Evolutionary conservation across 108 stramenopile genomes (phyloP), one percentile per base, ranked within the genome.

Genomic region (Pseudonitzschia multiseries): DNA sequence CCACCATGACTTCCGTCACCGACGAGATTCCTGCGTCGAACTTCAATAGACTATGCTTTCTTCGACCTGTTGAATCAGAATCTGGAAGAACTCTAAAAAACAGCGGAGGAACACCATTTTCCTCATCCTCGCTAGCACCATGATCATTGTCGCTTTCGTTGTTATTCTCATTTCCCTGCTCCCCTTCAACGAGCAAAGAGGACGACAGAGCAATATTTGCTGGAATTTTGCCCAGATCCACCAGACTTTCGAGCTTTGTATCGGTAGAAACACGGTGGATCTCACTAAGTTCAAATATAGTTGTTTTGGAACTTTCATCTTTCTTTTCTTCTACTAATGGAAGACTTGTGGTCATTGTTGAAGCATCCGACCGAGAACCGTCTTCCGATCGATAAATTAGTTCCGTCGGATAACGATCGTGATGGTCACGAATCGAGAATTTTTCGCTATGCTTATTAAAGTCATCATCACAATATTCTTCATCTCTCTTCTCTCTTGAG

Each of bases 201-300:
- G 36, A 40, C 36, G 42, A 65, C 4, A 22, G 9, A 56, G 54
- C 54, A 56, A 26, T 67, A 1, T 36, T n/a, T 51, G 50, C 69
- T 18, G 52, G 32, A 12, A 57, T 33, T 21, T 5, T 57, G 24
- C 70, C 65, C 33, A 77, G 67, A 32, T 77, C 67, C 0, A 78
- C 71, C 29, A 78, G 31, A 43, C 66, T 72, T n/a, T 50, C 57
- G 56, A 78, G 29, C 33, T 59, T 53, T 5, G 66, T 72, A 2
- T 41, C 66, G 31, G 50, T 33, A 0, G 66, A 57, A 9, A 78
- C 77, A 42, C 71, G 77, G 48, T 78, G 46, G n/a, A 54, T 36
- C n/a, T 78, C 71, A 26, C 40, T 36, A 2, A 78, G 71, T 40
- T 57, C 77, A 12, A 56, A 50, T 15, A 68, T 36, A 14, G 32